A percentile compares a stretch with the other conserved stretches of the same genome.
These are phyloP conservation scores for Cicer judaicum DNA, from an alignment of 306 rosid genomes.

Conservation along the genomic window DNA sequence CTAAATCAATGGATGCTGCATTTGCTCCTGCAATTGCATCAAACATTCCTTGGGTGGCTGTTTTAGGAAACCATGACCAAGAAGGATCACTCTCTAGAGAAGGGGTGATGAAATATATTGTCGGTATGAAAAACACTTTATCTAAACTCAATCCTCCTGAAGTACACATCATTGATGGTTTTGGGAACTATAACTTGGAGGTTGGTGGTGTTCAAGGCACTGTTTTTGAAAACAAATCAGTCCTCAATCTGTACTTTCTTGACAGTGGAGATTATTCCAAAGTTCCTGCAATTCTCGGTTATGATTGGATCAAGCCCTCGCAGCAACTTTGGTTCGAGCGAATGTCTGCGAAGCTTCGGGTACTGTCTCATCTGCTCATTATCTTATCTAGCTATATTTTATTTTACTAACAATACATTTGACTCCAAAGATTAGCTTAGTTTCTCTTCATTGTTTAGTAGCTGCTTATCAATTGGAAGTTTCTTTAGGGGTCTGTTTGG, in stretches of 20 bases:
- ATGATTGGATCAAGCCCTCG: slow-evolving; percentile 93
- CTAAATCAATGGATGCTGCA: slow-evolving; percentile 74
- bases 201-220: slow-evolving; percentile 72
- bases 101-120: slow-evolving; percentile 81
- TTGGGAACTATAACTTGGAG: slow-evolving; percentile 86
- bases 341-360: slow-evolving; percentile 71
- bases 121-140: slow-evolving; percentile 72
- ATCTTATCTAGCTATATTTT: not conserved
- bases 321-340: slow-evolving; percentile 82
- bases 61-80: slow-evolving; percentile 95
- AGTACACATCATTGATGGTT: slow-evolving; percentile 67
- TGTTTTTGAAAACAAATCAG: slow-evolving; percentile 77
- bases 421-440: too few species aligned
- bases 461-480: too few species aligned
- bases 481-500: too few species aligned
- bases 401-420: too few species aligned
- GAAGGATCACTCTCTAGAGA: slow-evolving; percentile 78
- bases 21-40: slow-evolving; percentile 84
- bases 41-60: slow-evolving; percentile 84
- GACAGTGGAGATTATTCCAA: slow-evolving; percentile 92
- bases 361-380: slow-evolving; percentile 39
- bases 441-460: too few species aligned
- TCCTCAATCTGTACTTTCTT: slow-evolving; percentile 82
- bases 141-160: slow-evolving; percentile 69
- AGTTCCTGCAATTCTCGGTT: slow-evolving; percentile 62